A percentile compares a stretch with the other conserved stretches of the same genome.
These are phyloP conservation scores for Lenzites betulinus DNA, from an alignment of 768 basidiomycete species.

Conservation along the genomic window DNA sequence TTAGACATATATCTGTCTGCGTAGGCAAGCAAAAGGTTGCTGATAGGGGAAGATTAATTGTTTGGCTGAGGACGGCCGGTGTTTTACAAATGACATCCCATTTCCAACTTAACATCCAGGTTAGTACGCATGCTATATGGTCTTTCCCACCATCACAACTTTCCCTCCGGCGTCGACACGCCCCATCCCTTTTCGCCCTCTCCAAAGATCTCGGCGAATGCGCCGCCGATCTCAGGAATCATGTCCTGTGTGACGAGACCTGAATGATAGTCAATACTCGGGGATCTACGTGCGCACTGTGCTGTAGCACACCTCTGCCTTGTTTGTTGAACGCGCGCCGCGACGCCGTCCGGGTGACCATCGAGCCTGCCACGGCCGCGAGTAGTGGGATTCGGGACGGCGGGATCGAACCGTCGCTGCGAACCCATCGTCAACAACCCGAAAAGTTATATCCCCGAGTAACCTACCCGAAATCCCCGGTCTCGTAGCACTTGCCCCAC, in stretches of 20 bases:
- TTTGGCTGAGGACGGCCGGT: too few species aligned
- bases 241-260: constrained; percentile 34
- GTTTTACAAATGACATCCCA: constrained; percentile 1
- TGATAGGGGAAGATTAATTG: too few species aligned
- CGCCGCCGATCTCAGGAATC: constrained; percentile 31
- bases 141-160: too few species aligned
- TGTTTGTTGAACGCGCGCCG: constrained; percentile 71
- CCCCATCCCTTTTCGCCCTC: constrained; percentile 33
- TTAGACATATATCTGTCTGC: too few species aligned
- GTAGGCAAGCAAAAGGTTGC: too few species aligned
- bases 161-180: constrained; percentile 5
- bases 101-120: too few species aligned
- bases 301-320: constrained; percentile 50
- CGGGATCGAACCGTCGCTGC: constrained; percentile 57
- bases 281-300: not conserved
- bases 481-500: constrained; percentile 94
- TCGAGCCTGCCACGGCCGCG: constrained; percentile 83
- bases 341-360: constrained; percentile 86
- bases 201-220: constrained; percentile 32
- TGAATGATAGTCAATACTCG: not conserved
- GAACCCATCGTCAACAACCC: too few species aligned
- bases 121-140: too few species aligned
- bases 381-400: constrained; percentile 75
- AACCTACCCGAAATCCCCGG: constrained; percentile 73
- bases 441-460: too few species aligned